phyloP scores from a whole-genome alignment of 306 rosid species.

The Cicer bijugum region DNA sequence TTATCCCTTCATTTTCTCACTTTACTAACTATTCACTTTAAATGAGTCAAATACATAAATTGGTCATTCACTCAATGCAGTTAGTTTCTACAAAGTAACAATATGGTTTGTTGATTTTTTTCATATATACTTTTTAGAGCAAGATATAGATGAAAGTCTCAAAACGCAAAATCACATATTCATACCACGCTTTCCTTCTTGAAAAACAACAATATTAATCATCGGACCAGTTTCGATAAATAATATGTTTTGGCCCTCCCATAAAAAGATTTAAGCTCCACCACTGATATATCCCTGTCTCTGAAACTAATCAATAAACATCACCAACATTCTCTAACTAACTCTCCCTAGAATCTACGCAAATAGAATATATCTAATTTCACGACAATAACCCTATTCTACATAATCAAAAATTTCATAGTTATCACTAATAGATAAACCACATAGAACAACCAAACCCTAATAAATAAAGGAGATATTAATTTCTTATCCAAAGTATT shows the following conservation, averaged over 20 bases:
- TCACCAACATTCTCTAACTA: not conserved
- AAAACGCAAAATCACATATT: too few relatives aligned
- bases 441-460: not conserved
- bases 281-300: not conserved
- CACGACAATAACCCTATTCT: not conserved
- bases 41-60: not conserved
- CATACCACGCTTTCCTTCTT: too few relatives aligned
- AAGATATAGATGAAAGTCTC: too few relatives aligned
- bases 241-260: too few relatives aligned
- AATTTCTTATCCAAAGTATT: not conserved
- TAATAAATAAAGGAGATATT: not conserved
- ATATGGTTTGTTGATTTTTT: not conserved
- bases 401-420: not conserved
- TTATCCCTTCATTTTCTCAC: too few relatives aligned
- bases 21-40: too few relatives aligned
- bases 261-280: too few relatives aligned
- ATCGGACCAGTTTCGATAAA: too few relatives aligned
- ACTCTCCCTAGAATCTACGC: not conserved
- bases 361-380: not conserved
- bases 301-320: slow-evolving; percentile 9
- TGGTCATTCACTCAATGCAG: not conserved
- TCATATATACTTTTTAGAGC: not conserved
- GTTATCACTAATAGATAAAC: not conserved
- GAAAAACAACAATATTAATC: too few relatives aligned
- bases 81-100: not conserved